Percentiles rank a stretch among this genome's conserved stretches.
Conservation (phyloP, 2,329 filamentous ascomycete genomes). For the Herpomyces periplanetae region DNA sequence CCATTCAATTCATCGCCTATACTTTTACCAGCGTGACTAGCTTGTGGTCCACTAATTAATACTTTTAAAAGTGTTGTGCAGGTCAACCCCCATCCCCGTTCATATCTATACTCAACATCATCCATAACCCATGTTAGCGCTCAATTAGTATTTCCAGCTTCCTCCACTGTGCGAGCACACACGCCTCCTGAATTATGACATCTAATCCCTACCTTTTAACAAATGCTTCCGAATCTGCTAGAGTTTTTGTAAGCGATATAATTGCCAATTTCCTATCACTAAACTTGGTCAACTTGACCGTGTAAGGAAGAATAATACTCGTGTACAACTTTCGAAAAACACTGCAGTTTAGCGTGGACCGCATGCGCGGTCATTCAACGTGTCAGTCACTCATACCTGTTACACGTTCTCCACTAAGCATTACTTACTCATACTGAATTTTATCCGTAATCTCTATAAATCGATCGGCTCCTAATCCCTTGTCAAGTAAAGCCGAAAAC, state of each 20-base stretch:
- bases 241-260: conserved; percentile 61
- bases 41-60: conserved; percentile 49
- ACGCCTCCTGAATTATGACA: too few relatives aligned
- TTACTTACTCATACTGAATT: conserved; percentile 22
- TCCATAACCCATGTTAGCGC: too few relatives aligned
- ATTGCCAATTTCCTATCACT: conserved; percentile 76
- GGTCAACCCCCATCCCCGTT: conserved; percentile 65
- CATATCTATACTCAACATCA: too few relatives aligned
- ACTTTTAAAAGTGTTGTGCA: conserved; percentile 62
- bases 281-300: conserved; percentile 49
- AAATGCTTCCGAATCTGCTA: conserved; percentile 53
- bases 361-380: conserved; percentile 1
- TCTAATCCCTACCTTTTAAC: conserved; percentile 34
- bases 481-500: conserved; percentile 34
- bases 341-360: conserved; percentile 7
- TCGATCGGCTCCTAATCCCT: conserved; percentile 62
- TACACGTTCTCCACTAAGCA: conserved; percentile 2
- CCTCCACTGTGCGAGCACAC: too few relatives aligned
- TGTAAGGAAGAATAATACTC: conserved; percentile 48
- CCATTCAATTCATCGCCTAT: conserved; percentile 37
- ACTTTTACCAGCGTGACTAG: conserved; percentile 15
- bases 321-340: conserved; percentile 60
- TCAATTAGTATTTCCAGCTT: too few relatives aligned
- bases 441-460: conserved; percentile 52
- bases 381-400: conserved; percentile 3